Evolutionary conservation across 768 basidiomycete genomes (phyloP).

Genomic region (Symmetrospora coprosmae): DNA sequence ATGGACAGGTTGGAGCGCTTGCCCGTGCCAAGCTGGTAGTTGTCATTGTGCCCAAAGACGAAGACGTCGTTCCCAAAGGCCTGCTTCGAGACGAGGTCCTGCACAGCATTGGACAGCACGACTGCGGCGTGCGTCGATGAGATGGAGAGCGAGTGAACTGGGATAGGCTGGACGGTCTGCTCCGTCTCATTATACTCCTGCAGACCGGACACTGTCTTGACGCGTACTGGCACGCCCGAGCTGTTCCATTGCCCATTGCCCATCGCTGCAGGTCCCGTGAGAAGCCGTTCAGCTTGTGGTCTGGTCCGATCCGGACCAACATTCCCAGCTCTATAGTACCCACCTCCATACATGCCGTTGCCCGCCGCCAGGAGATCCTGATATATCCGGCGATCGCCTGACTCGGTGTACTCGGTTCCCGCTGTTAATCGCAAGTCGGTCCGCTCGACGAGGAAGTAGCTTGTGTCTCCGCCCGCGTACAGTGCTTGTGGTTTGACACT

Average conservation of each 20-base stretch:
- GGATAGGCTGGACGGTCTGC: constrained; percentile 23
- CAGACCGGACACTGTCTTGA: constrained; percentile 66
- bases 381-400: constrained; percentile 70
- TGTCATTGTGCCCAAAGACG: constrained; percentile 30
- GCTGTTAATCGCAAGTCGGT: constrained; percentile 21
- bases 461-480: constrained; percentile 58
- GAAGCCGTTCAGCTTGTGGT: no score
- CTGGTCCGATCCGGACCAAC: no score
- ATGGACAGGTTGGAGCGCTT: constrained; percentile 39
- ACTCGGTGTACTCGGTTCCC: constrained; percentile 45
- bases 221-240: constrained; percentile 61
- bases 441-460: constrained; percentile 61
- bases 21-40: constrained; percentile 39
- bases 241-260: no score
- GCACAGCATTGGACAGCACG: constrained; percentile 28
- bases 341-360: constrained; percentile 19
- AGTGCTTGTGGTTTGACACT: constrained; percentile 52
- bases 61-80: constrained; percentile 31
- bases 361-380: constrained; percentile 41
- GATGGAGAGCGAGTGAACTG: constrained; percentile 27
- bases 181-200: constrained; percentile 52
- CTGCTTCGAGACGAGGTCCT: constrained; percentile 10
- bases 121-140: constrained; percentile 29
- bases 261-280: no score
- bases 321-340: no score